Conservation (phyloP, 2,329 filamentous ascomycete genomes). For the Apiospora arundinis region DNA sequence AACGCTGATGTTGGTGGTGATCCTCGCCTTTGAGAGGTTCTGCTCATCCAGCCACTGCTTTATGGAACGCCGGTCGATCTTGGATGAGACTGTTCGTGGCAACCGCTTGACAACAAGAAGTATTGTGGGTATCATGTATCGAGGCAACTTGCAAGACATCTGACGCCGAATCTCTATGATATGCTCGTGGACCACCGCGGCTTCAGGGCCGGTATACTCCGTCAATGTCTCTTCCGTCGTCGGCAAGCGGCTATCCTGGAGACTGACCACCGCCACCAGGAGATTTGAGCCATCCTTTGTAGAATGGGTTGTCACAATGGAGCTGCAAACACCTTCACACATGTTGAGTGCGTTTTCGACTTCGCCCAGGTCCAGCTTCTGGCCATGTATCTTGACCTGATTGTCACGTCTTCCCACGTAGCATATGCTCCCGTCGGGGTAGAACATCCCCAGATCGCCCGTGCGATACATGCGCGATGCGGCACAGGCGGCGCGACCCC, state of each 20-base stretch:
- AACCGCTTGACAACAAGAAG: neutral
- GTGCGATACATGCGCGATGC: conserved; percentile 1
- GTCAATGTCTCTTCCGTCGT: neutral
- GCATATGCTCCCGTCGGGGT: neutral
- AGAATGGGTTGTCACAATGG: neutral
- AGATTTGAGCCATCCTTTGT: neutral
- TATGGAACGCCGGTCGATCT: neutral
- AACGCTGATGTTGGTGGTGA: too few relatives aligned
- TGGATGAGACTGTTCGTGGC: neutral
- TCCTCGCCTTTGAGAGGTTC: neutral
- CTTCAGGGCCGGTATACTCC: neutral
- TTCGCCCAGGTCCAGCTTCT: neutral
- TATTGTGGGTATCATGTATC: neutral
- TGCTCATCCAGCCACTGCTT: neutral
- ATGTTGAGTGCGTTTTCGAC: conserved; percentile 2
- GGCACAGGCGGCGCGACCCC: neutral
- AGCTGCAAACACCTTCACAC: neutral
- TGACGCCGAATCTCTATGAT: neutral
- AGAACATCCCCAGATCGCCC: neutral
- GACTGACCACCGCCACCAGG: neutral
- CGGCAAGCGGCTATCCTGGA: neutral
- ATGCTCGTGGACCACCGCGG: neutral
- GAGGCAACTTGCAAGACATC: neutral
- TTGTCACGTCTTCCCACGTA: conserved; percentile 2
- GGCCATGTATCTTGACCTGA: neutral